Evolutionary conservation across 2,329 filamentous ascomycete genomes (phyloP).

Genomic region (Pyricularia pennisetigena): DNA sequence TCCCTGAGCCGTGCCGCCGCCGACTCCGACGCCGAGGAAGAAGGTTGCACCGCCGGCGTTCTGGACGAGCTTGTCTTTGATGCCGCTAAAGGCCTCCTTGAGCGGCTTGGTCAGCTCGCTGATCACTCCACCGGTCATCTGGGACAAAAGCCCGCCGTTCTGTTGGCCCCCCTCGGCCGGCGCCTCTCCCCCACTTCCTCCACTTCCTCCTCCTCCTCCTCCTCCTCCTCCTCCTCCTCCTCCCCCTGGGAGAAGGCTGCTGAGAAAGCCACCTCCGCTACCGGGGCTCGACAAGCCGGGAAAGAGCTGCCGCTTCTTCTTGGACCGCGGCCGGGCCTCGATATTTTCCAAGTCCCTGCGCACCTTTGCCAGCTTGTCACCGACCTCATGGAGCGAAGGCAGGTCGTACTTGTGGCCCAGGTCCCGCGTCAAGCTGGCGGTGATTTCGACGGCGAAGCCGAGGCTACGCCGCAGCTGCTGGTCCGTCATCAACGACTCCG

Average conservation of each 20-base stretch:
- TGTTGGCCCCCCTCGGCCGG: background rate
- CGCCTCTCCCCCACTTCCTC: background rate
- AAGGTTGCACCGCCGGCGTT: slow-evolving; percentile 10
- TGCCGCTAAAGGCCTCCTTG: background rate
- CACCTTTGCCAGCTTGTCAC: background rate
- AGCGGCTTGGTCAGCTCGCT: background rate
- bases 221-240: background rate
- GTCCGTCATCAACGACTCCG: background rate
- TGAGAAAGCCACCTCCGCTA: background rate
- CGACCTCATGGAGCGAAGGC: background rate
- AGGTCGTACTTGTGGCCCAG: slow-evolving; percentile 3
- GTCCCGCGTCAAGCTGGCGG: background rate
- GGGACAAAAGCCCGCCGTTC: background rate
- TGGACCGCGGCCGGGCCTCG: background rate
- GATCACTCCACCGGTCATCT: background rate
- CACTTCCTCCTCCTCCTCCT: background rate
- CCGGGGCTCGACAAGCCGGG: background rate
- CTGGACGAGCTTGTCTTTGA: background rate
- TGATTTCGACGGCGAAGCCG: slow-evolving; percentile 1
- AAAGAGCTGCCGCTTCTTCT: background rate
- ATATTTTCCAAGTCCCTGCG: background rate
- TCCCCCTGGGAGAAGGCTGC: background rate
- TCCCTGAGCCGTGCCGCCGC: slow-evolving; percentile 13
- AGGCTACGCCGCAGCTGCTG: slow-evolving; percentile 2
- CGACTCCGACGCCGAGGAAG: slow-evolving; percentile 15